Base-by-base conservation (phyloP, 805 yeast species). In the Kazachstania africana region DNA sequence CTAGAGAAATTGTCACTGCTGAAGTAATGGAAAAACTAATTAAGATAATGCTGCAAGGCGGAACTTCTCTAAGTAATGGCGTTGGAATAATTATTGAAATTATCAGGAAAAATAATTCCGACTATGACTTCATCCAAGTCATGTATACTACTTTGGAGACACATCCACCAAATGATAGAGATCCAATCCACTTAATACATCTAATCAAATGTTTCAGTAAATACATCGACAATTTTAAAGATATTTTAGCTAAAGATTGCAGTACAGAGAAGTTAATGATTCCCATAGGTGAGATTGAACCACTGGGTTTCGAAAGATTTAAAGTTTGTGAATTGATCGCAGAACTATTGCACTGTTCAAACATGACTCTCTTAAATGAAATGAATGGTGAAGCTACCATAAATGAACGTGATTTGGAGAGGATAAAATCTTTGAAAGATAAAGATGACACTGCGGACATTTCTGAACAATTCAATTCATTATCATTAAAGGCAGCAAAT, bases 41-140 rank as follows among this genome's bases (percentile, higher is more conserved):
- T 17, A 56, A 72, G 17, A 72, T 80, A 40, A 91, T 91, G 81
- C 68, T 87, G 35, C 47, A 64, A 38, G 83, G 84, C 33, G 94
- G 94, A 27, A 76, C 85, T 22, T 94, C 95, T 1, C 67, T 88
- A 42, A 78, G 88, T 21, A 87, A 87, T 44, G 93, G 95, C 46
- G 97, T 88, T 18, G 93, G 95, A 4, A 84, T 88, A 13, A 74
- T 88, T 16, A 88, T 88, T 45, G 98, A 88, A 57, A 72, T 91
- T 26, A 88, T 91, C 38, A 70, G 98, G 46, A 88, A 88, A 53
- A 88, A 88, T 53, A 91, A 88, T 52, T 83, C 95, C 0, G 97
- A 88, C 55, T 88, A 88, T 55, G 98, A 88, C 57, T 68, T 75
- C 29, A 79, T 82, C 31, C 91, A 93, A 35, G 91, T 93, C 15